Conservation (phyloP, 2,329 filamentous ascomycete species). For the Xylariaceae sp. region DNA sequence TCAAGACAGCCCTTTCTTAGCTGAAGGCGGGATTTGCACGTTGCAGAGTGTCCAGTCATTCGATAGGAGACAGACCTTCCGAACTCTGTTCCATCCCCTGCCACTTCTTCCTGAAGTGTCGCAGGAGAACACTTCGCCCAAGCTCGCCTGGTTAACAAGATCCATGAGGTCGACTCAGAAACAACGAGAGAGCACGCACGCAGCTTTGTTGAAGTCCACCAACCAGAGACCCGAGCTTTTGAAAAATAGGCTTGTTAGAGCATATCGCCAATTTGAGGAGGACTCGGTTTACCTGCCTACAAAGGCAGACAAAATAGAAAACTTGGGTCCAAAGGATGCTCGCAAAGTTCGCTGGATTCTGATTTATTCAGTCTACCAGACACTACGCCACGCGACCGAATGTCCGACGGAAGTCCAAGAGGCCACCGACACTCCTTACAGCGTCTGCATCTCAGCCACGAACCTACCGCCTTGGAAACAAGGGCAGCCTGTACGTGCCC, state of each 20-base stretch:
- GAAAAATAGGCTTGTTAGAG: slow-evolving; percentile 62
- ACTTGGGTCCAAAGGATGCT: slow-evolving; percentile 64
- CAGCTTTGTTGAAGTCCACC: slow-evolving; percentile 55
- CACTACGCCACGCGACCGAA: slow-evolving; percentile 65
- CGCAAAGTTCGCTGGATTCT: slow-evolving; percentile 80
- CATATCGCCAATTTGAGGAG: slow-evolving; percentile 72
- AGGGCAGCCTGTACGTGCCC: slow-evolving; percentile 30
- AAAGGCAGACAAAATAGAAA: slow-evolving; percentile 59
- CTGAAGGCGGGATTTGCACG: slow-evolving; percentile 70
- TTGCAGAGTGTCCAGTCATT: slow-evolving; percentile 70
- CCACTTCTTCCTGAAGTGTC: slow-evolving; percentile 63
- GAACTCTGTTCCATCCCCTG: slow-evolving; percentile 64
- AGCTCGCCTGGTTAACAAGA: slow-evolving; percentile 46
- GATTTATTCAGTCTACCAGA: slow-evolving; percentile 73
- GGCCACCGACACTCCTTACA: slow-evolving; percentile 59
- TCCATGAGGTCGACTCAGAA: slow-evolving; percentile 50
- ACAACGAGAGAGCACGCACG: slow-evolving; percentile 52
- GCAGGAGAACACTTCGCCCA: slow-evolving; percentile 27
- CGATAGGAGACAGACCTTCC: slow-evolving; percentile 62
- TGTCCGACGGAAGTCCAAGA: slow-evolving; percentile 65
- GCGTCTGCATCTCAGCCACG: slow-evolving; percentile 48
- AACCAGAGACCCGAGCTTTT: slow-evolving; percentile 46
- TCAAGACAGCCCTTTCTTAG: slow-evolving; percentile 54
- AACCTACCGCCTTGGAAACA: slow-evolving; percentile 52
- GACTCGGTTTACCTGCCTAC: slow-evolving; percentile 52